Conservation (phyloP, 352 stramenopile species). For the Pythium rishiriense region DNA sequence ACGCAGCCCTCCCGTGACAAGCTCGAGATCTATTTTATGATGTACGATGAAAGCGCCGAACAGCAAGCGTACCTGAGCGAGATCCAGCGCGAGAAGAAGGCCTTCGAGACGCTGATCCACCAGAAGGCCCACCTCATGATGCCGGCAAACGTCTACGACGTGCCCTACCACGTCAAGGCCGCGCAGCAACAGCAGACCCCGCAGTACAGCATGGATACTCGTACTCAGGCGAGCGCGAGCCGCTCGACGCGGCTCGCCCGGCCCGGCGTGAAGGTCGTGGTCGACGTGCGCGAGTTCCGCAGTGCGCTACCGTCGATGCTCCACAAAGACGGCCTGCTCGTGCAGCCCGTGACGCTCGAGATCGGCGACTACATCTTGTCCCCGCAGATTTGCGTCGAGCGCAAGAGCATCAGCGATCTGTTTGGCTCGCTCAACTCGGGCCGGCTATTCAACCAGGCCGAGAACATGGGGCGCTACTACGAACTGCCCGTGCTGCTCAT, state of each 20-base stretch:
- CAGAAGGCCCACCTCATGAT: constrained; percentile 93
- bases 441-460: constrained; percentile 94
- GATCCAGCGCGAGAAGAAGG: constrained; percentile 94
- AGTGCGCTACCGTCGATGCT: constrained; percentile 95
- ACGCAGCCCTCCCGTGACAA: constrained; percentile 24
- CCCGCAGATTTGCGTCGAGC: constrained; percentile 96
- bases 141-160: constrained; percentile 81
- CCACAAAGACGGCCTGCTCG: constrained; percentile 92
- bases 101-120: constrained; percentile 96
- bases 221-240: constrained; percentile 35
- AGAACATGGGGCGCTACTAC: constrained; percentile 84
- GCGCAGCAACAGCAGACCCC: constrained; percentile 42
- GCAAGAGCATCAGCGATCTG: constrained; percentile 96
- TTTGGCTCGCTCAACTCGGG: constrained; percentile 96
- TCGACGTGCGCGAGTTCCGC: constrained; percentile 98
- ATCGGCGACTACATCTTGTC: constrained; percentile 98
- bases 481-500: constrained; percentile 95
- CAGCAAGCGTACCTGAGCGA: constrained; percentile 94
- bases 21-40: constrained; percentile 94
- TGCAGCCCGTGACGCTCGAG: constrained; percentile 95
- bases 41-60: constrained; percentile 96
- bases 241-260: constrained; percentile 34
- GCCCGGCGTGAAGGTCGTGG: constrained; percentile 74
- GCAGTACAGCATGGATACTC: constrained; percentile 84
- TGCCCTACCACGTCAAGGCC: constrained; percentile 79